These are phyloP conservation scores for Pleurotus pulmonarius DNA, from an alignment of 768 basidiomycete genomes.

Conservation along the genomic window DNA sequence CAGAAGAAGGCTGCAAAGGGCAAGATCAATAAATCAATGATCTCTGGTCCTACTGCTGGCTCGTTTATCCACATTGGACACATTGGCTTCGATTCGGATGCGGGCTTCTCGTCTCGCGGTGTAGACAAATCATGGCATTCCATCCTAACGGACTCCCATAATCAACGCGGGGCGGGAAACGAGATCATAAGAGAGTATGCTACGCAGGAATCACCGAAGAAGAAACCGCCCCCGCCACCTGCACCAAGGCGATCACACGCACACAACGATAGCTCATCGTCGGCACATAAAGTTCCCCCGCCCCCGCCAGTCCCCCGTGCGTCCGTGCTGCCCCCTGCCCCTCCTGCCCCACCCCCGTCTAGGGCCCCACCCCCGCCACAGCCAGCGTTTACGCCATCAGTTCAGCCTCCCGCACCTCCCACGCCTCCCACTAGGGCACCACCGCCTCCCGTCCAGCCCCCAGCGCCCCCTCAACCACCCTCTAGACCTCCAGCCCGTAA, in stretches of 20 bases:
- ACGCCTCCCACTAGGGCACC: conserved; percentile 30
- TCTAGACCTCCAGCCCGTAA: conserved; percentile 7
- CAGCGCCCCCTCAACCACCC: conserved; percentile 17
- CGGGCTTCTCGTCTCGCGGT: conserved; percentile 81
- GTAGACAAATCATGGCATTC: conserved; percentile 86
- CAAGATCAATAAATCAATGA: conserved; percentile 90
- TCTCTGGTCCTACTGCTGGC: conserved; percentile 74
- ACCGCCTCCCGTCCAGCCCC: conserved; percentile 14
- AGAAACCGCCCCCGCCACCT: conserved; percentile 42
- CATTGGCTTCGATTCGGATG: conserved; percentile 89
- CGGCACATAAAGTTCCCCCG: conserved; percentile 20
- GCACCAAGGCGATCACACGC: conserved; percentile 39
- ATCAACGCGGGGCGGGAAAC: conserved; percentile 47
- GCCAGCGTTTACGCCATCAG: conserved; percentile 15
- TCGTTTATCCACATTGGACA: conserved; percentile 91
- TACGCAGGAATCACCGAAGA: conserved; percentile 29
- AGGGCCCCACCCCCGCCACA: conserved; percentile 28
- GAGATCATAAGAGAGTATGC: conserved; percentile 89
- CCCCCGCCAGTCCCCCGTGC: conserved; percentile 32
- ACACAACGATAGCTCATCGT: conserved; percentile 29
- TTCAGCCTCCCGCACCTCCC: conserved; percentile 25
- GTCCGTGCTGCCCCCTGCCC: conserved; percentile 26
- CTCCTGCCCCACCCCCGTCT: conserved; percentile 33
- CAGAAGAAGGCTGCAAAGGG: conserved; percentile 61
- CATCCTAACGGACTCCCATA: conserved; percentile 49